These are phyloP conservation scores for Alloteropsis angusta DNA, from an alignment of 202 grass and related monocot species.

Conservation along the genomic window DNA sequence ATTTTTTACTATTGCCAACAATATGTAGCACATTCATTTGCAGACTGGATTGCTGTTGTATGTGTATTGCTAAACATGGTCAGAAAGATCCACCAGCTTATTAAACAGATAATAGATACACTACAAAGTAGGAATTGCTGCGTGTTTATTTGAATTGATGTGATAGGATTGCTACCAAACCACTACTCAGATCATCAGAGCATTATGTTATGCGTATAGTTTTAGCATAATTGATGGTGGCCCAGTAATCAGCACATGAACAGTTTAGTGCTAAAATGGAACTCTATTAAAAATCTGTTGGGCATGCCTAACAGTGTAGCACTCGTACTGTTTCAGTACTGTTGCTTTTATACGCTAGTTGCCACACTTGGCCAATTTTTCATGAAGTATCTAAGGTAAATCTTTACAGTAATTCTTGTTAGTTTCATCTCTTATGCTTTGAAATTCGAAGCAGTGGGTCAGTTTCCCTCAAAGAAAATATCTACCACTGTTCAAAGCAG, in stretches of 20 bases:
- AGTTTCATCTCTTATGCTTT: neutral
- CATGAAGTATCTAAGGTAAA: neutral
- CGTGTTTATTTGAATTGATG: neutral
- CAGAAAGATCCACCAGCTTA: neutral
- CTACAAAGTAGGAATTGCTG: conserved; percentile 9
- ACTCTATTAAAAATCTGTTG: neutral
- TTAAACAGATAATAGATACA: conserved; percentile 19
- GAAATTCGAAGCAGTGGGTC: neutral
- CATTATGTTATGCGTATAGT: neutral
- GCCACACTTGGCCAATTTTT: neutral
- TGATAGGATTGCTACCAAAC: conserved; percentile 15
- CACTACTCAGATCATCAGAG: neutral
- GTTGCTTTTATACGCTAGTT: neutral
- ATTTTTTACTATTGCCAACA: neutral
- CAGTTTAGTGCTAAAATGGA: neutral
- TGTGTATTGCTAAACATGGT: neutral
- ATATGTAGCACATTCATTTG: neutral
- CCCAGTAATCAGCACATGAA: neutral
- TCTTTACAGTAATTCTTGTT: neutral
- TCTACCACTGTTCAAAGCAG: neutral
- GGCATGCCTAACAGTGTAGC: neutral
- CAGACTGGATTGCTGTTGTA: neutral
- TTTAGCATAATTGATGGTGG: neutral
- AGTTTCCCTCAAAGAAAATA: neutral
- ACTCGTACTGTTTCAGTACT: neutral